phyloP scores from a whole-genome alignment of 176 grass and related monocot genomes.

The Thinopyrum elongatum region DNA sequence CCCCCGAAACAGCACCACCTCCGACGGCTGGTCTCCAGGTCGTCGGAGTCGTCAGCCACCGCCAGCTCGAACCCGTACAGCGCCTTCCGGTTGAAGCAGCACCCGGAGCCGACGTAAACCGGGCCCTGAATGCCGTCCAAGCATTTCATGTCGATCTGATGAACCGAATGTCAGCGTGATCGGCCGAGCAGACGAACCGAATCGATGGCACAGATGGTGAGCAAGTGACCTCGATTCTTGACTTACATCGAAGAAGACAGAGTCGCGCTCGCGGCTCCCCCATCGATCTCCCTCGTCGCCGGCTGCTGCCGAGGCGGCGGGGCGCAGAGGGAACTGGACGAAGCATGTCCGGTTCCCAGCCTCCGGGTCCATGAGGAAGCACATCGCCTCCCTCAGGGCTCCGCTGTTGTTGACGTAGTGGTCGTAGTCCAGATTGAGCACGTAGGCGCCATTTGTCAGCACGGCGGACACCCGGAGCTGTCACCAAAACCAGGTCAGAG shows the following conservation, averaged over 20 bases:
- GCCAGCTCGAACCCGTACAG: conserved; percentile 67
- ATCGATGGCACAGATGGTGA: background rate
- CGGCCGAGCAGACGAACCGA: background rate
- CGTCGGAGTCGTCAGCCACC: conserved; percentile 23
- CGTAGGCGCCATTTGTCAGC: conserved; percentile 56
- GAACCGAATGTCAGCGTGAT: background rate
- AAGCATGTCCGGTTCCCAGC: conserved; percentile 51
- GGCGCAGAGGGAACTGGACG: conserved; percentile 57
- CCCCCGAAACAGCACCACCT: conserved; percentile 24
- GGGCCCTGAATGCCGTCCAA: conserved; percentile 68
- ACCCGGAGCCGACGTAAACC: conserved; percentile 55
- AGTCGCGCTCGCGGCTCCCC: background rate
- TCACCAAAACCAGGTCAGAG: background rate
- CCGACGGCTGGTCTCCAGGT: background rate
- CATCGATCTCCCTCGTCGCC: background rate
- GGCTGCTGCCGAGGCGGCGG: background rate
- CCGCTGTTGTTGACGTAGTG: conserved; percentile 58
- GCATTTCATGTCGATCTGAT: conserved; percentile 69
- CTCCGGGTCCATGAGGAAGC: conserved; percentile 49
- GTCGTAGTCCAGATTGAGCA: conserved; percentile 51
- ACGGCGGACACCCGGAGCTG: conserved; percentile 65
- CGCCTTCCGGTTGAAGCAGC: conserved; percentile 70
- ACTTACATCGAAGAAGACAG: conserved; percentile 69
- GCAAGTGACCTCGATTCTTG: background rate
- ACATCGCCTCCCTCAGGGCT: conserved; percentile 55